A percentile compares a stretch with the other conserved stretches of the same genome.
phyloP scores from a whole-genome alignment of 73 alveolate genomes.

The Uronychia binucleata region DNA sequence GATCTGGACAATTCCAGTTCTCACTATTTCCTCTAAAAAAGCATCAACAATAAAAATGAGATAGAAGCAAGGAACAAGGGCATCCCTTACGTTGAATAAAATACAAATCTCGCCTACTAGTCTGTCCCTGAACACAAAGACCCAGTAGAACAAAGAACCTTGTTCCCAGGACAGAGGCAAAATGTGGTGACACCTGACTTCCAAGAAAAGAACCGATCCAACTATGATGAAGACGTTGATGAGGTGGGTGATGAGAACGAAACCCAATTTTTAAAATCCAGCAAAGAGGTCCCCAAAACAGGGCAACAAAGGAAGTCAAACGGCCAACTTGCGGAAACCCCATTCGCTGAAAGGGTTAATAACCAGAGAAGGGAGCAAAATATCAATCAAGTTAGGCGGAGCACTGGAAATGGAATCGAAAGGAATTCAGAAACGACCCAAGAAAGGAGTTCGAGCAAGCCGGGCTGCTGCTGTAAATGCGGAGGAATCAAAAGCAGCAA shows the following conservation, averaged over 20 bases:
- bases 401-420: background rate
- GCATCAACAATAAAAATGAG: background rate
- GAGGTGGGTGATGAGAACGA: background rate
- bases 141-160: background rate
- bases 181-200: background rate
- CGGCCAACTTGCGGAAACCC: background rate
- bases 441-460: background rate
- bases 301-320: background rate
- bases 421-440: background rate
- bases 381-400: background rate
- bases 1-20: background rate
- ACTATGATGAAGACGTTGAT: background rate
- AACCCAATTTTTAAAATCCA: too few species aligned
- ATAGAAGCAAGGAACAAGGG: background rate
- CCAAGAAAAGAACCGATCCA: background rate
- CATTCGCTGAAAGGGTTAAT: background rate
- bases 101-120: background rate
- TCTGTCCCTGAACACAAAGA: background rate
- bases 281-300: background rate
- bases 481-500: background rate
- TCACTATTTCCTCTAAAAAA: background rate
- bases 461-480: background rate
- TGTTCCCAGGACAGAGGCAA: background rate
- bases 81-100: background rate
- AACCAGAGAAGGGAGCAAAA: background rate